These are phyloP conservation scores for Cystofilobasidium macerans DNA, from an alignment of 768 basidiomycete genomes.

Conservation along the genomic window DNA sequence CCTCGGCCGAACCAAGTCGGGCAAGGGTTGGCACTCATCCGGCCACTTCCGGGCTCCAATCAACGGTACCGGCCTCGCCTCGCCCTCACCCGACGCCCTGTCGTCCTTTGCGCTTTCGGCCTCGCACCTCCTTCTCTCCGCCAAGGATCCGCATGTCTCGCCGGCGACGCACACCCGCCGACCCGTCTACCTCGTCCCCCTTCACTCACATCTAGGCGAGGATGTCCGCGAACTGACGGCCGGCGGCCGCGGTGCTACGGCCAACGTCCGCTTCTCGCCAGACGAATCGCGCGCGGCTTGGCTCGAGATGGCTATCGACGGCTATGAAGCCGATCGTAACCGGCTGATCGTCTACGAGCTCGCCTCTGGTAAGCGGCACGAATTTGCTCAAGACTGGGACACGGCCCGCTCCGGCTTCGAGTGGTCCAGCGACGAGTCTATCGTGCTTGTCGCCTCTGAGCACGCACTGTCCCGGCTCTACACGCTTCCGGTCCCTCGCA, in stretches of 20 bases:
- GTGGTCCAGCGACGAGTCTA: background rate
- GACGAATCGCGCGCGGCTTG: conserved; percentile 67
- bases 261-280: conserved; percentile 56
- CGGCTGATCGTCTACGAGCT: conserved; percentile 66
- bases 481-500: conserved; percentile 2
- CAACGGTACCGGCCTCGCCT: conserved; percentile 62
- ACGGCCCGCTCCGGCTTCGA: background rate
- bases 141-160: conserved; percentile 68
- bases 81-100: conserved; percentile 62
- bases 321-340: conserved; percentile 58
- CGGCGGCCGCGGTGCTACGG: conserved; percentile 72
- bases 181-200: conserved; percentile 47
- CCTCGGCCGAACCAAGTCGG: conserved; percentile 41
- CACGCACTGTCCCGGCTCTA: conserved; percentile 5
- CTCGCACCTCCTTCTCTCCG: conserved; percentile 63
- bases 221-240: conserved; percentile 50
- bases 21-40: background rate
- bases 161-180: conserved; percentile 81
- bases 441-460: background rate
- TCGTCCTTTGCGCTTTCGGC: conserved; percentile 68
- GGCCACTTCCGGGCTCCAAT: conserved; percentile 49
- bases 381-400: conserved; percentile 75
- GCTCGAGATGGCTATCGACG: conserved; percentile 76
- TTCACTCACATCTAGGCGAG: conserved; percentile 16
- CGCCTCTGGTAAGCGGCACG: conserved; percentile 53